A percentile compares a stretch with the other conserved stretches of the same genome.
These are phyloP conservation scores for Geranium brycei DNA, from an alignment of 345 rosid genomes.

Conservation along the genomic window DNA sequence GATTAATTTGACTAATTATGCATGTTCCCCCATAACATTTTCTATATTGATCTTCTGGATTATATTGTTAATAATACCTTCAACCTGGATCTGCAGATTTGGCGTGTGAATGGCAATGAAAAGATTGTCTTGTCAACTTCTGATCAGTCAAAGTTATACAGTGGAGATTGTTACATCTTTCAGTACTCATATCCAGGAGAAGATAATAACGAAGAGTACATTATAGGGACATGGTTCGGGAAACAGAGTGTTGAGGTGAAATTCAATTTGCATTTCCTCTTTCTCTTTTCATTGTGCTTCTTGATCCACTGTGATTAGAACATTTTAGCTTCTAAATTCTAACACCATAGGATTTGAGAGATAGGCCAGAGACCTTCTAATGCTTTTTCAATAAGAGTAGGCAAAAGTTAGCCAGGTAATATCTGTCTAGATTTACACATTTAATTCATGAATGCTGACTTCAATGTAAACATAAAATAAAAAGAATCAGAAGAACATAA, in stretches of 20 bases:
- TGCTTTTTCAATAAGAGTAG: no score
- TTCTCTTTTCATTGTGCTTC: neutral
- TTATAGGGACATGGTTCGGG: conserved; percentile 92
- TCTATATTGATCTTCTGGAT: neutral
- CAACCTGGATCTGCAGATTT: conserved; percentile 39
- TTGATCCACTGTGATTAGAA: neutral
- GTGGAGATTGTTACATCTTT: conserved; percentile 84
- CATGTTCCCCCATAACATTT: neutral
- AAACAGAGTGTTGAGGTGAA: conserved; percentile 82
- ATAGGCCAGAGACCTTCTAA: no score
- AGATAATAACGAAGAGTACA: conserved; percentile 63
- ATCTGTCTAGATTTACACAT: no score
- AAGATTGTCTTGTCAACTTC: conserved; percentile 65
- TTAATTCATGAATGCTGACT: no score
- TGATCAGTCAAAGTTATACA: conserved; percentile 71
- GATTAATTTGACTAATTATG: neutral
- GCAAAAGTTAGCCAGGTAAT: no score
- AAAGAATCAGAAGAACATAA: no score
- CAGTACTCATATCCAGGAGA: conserved; percentile 91
- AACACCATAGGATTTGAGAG: no score
- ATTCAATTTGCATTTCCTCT: neutral
- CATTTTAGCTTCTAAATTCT: no score
- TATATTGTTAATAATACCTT: conserved; percentile 11
- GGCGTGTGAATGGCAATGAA: conserved; percentile 65
- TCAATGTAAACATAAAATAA: no score